Percentiles rank a stretch among this genome's conserved stretches.
Conservation (phyloP, 1,139 yeast species). For the Blastobotrys ciferrii region DNA sequence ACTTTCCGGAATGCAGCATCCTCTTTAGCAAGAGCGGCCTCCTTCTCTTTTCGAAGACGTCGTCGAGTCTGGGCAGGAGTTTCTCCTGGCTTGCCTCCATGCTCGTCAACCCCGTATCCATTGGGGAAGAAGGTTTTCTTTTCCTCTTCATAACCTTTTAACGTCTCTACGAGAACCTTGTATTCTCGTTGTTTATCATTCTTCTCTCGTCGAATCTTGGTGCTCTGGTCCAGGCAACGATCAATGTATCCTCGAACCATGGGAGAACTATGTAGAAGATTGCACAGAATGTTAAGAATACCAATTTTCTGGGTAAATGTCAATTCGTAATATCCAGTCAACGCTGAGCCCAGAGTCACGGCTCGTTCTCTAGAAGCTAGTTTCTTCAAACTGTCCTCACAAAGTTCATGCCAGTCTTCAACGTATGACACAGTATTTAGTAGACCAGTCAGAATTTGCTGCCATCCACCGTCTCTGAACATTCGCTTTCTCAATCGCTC, state of each 20-base stretch:
- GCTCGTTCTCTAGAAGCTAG: conserved; percentile 57
- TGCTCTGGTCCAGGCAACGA: conserved; percentile 61
- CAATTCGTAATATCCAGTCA: conserved; percentile 51
- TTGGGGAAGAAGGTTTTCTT: conserved; percentile 27
- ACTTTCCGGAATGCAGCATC: conserved; percentile 49
- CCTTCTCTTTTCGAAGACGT: conserved; percentile 38
- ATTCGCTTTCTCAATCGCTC: conserved; percentile 71
- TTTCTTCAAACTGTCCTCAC: conserved; percentile 47
- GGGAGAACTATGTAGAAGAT: conserved; percentile 56
- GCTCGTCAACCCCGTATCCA: conserved; percentile 20
- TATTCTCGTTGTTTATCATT: conserved; percentile 66
- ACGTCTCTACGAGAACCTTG: conserved; percentile 48
- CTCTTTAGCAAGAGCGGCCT: conserved; percentile 46
- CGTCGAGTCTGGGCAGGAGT: conserved; percentile 21
- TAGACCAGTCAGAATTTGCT: conserved; percentile 69
- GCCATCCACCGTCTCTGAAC: conserved; percentile 87
- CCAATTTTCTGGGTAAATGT: conserved; percentile 51
- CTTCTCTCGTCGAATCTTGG: conserved; percentile 63
- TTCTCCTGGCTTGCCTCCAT: conserved; percentile 17
- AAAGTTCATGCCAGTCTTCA: conserved; percentile 50
- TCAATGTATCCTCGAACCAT: conserved; percentile 66
- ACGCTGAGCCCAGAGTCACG: conserved; percentile 51
- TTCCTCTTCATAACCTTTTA: conserved; percentile 42
- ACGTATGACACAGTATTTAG: conserved; percentile 55
- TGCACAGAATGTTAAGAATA: conserved; percentile 55